Evolutionary conservation across 2,329 filamentous ascomycete species (phyloP).

Genomic region (Knufia fluminis): DNA sequence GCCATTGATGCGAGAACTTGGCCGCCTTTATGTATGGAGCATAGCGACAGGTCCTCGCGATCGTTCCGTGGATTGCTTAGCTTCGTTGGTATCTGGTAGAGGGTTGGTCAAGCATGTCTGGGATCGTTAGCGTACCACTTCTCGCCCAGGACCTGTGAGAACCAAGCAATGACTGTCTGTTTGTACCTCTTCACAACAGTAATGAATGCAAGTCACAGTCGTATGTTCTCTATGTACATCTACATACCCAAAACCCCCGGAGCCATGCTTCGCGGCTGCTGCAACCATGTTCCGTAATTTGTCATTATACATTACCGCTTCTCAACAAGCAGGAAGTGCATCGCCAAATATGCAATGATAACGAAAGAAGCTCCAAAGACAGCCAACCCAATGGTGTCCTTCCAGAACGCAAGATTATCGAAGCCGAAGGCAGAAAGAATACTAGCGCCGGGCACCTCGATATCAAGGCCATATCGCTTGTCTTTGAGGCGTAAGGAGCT

Average conservation of each 20-base stretch:
- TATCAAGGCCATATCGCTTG: constrained; percentile 91
- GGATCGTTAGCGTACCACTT: too few species aligned
- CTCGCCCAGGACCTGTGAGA: too few species aligned
- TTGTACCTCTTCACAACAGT: too few species aligned
- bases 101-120: too few species aligned
- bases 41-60: too few species aligned
- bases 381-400: constrained; percentile 69
- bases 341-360: constrained; percentile 76
- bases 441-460: constrained; percentile 86
- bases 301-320: constrained; percentile 50
- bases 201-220: not conserved
- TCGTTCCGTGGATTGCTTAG: too few species aligned
- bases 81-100: too few species aligned
- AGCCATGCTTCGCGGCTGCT: not conserved
- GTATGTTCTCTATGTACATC: not conserved
- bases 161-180: too few species aligned
- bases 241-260: not conserved
- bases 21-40: too few species aligned
- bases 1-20: too few species aligned
- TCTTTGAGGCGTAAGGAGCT: constrained; percentile 81
- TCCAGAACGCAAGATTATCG: constrained; percentile 75
- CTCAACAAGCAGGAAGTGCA: constrained; percentile 91
- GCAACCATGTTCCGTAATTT: not conserved
- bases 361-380: constrained; percentile 78
- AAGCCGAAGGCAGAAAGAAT: constrained; percentile 95